phyloP scores from a whole-genome alignment of 2,329 filamentous ascomycete species.

The Alternaria conjuncta region DNA sequence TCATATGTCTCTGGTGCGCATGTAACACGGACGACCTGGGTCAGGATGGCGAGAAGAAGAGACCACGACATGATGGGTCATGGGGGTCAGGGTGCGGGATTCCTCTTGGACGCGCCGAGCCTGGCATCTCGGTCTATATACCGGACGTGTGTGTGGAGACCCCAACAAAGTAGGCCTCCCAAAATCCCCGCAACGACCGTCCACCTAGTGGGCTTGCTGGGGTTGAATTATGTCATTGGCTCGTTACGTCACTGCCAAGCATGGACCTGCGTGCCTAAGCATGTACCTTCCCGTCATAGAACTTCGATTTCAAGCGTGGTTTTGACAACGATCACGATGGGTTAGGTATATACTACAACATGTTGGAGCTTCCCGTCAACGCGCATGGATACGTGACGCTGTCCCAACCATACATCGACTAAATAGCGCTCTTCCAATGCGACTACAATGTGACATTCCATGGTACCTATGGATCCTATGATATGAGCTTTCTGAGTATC shows the following conservation, averaged over 20 bases:
- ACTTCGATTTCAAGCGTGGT: not conserved
- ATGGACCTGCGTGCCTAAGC: not conserved
- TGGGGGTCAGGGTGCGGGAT: not conserved
- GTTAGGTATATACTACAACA: not conserved
- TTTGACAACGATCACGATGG: not conserved
- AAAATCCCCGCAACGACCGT: not conserved
- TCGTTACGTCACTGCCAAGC: not conserved
- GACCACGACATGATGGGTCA: constrained; percentile 3
- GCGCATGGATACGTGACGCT: not conserved
- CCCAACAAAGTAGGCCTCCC: not conserved
- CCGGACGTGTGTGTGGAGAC: not conserved
- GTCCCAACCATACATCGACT: not conserved
- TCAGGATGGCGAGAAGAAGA: not conserved
- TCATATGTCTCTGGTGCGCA: constrained; percentile 30
- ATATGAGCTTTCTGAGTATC: not conserved
- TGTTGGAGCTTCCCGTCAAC: not conserved
- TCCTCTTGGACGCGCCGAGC: not conserved
- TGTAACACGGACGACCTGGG: constrained; percentile 1
- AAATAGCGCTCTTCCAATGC: not conserved
- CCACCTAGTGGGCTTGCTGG: not conserved
- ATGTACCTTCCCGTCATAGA: not conserved
- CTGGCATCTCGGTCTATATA: not conserved
- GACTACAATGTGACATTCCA: not conserved
- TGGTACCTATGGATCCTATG: not conserved
- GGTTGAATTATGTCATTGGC: not conserved